phyloP scores from a whole-genome alignment of 768 basidiomycete species.

The Suillus americanus region DNA sequence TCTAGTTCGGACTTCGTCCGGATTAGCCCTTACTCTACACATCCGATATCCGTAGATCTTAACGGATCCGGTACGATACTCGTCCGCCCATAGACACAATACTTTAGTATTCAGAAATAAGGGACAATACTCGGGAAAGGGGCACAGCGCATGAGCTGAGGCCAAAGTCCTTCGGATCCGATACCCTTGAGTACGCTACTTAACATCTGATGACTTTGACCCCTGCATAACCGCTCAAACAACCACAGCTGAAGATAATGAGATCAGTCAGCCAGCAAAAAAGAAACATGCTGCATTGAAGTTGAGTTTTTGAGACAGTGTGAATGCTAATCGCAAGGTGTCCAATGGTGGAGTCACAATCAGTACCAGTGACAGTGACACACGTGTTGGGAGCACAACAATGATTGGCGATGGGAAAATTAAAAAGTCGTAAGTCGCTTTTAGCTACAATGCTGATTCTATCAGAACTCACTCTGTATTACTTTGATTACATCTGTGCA shows the following conservation, averaged over 20 bases:
- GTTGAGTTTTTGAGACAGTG: not conserved
- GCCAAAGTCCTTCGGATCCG: too few relatives aligned
- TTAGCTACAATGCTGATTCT: not conserved
- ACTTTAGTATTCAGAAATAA: too few relatives aligned
- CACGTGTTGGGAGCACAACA: not conserved
- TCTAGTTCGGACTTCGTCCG: too few relatives aligned
- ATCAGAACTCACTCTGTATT: not conserved
- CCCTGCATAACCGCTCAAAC: too few relatives aligned
- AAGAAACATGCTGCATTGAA: not conserved
- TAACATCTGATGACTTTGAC: too few relatives aligned
- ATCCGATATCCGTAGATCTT: too few relatives aligned
- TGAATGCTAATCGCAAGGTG: not conserved
- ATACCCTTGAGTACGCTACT: too few relatives aligned
- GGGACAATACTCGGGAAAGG: too few relatives aligned
- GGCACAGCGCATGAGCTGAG: too few relatives aligned
- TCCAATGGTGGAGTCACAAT: not conserved
- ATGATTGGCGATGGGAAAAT: not conserved
- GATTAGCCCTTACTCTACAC: too few relatives aligned
- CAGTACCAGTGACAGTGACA: not conserved
- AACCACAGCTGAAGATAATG: not conserved
- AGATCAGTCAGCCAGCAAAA: not conserved
- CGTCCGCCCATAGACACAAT: too few relatives aligned
- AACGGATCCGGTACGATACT: too few relatives aligned
- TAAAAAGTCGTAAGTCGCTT: not conserved
- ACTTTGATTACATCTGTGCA: not conserved